Percentiles rank a stretch among this genome's conserved stretches.
Conservation (phyloP, 106 monocot genomes). For the Acanthochlamys bracteata region DNA sequence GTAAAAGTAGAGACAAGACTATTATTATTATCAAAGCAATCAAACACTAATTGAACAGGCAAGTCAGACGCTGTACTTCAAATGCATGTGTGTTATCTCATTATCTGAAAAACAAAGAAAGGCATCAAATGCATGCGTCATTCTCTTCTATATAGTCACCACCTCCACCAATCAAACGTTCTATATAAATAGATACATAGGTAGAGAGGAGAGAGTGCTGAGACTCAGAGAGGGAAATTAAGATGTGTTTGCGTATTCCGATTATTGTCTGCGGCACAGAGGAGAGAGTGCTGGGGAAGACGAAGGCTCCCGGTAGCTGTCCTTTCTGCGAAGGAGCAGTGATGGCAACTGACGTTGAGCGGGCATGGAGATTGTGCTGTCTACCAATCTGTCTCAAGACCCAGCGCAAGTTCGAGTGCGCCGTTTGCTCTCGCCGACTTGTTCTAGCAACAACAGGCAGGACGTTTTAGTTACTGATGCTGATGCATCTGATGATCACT, state of each 20-base stretch:
- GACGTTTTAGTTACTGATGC: not conserved
- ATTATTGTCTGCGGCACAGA: constrained; percentile 23
- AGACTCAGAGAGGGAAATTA: constrained; percentile 9
- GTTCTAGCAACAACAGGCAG: constrained; percentile 1
- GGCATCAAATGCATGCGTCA: no score
- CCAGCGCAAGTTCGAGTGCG: constrained; percentile 45
- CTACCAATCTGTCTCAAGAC: constrained; percentile 40
- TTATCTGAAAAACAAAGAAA: no score
- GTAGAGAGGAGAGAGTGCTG: not conserved
- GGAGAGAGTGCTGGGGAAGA: constrained; percentile 33
- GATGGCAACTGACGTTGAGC: constrained; percentile 41
- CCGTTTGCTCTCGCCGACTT: constrained; percentile 36
- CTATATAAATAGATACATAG: no score
- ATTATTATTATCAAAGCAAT: no score
- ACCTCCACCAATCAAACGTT: no score
- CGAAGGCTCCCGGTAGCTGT: constrained; percentile 51
- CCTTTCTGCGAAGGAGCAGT: constrained; percentile 49
- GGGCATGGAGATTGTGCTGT: constrained; percentile 25
- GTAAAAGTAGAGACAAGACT: no score
- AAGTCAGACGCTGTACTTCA: no score
- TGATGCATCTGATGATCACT: not conserved
- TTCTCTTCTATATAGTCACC: no score
- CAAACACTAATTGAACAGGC: no score
- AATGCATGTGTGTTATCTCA: no score
- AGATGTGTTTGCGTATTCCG: constrained; percentile 5